Evolutionary conservation across 2,329 filamentous ascomycete species (phyloP).

Genomic region (Scytalidium lignicola): DNA sequence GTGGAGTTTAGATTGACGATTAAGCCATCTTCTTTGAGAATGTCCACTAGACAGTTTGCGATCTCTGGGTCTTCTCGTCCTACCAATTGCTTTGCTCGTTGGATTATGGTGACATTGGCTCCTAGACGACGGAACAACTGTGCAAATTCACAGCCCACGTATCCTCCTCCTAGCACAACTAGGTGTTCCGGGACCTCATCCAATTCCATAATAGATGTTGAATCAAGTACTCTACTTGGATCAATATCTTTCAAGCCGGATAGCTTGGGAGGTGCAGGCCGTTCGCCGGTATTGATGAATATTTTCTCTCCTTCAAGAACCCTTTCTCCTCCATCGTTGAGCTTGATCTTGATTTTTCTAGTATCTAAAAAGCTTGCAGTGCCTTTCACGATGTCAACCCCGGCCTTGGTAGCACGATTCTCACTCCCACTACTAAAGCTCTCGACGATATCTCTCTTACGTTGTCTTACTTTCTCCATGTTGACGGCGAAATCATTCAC

Average conservation of each 20-base stretch:
- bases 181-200: constrained; percentile 40
- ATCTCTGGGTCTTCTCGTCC: constrained; percentile 42
- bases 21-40: constrained; percentile 42
- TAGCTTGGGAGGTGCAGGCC: constrained; percentile 34
- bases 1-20: constrained; percentile 34
- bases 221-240: constrained; percentile 36
- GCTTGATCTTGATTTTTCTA: constrained; percentile 32
- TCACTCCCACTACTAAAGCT: constrained; percentile 45
- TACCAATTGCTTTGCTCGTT: constrained; percentile 36
- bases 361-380: constrained; percentile 37
- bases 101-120: constrained; percentile 41
- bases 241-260: constrained; percentile 33
- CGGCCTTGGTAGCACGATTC: constrained; percentile 32
- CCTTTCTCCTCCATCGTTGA: constrained; percentile 27
- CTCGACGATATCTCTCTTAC: constrained; percentile 48
- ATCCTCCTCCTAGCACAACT: constrained; percentile 46
- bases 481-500: constrained; percentile 32
- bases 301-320: constrained; percentile 34
- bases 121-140: constrained; percentile 46
- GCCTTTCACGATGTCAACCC: constrained; percentile 41
- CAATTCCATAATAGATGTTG: constrained; percentile 43
- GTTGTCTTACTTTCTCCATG: constrained; percentile 44
- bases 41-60: constrained; percentile 33
- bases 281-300: constrained; percentile 43
- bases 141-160: constrained; percentile 47